These are phyloP conservation scores for Leishmania braziliensis DNA, from an alignment of 208 protist genomes.

Conservation along the genomic window DNA sequence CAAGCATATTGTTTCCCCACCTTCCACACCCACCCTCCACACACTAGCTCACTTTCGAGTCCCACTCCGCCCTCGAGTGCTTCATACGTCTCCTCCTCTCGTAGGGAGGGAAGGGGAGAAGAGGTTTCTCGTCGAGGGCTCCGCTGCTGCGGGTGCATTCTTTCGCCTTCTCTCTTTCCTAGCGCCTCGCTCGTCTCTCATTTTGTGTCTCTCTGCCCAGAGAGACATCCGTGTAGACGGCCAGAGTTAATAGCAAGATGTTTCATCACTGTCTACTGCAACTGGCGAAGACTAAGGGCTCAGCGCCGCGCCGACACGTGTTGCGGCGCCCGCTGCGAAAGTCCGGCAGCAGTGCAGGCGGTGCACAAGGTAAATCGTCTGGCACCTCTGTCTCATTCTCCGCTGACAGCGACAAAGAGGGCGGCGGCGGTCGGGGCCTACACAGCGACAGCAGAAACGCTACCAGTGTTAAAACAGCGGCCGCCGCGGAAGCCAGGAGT, in stretches of 20 bases:
- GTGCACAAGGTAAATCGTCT: not conserved
- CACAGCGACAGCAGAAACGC: not conserved
- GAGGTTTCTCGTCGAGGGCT: not conserved
- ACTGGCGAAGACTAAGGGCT: constrained; percentile 19
- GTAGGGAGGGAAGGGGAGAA: not conserved
- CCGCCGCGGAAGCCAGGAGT: not conserved
- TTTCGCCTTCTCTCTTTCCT: not conserved
- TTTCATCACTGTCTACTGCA: constrained; percentile 16
- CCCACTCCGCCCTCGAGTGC: not conserved
- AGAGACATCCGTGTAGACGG: not conserved
- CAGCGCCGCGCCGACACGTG: constrained; percentile 20
- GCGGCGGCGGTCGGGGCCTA: not conserved
- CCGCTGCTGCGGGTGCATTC: not conserved
- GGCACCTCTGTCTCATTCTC: not conserved
- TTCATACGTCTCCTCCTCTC: not conserved
- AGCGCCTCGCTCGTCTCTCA: not conserved
- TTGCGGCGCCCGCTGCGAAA: constrained; percentile 25
- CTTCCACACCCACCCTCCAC: not conserved
- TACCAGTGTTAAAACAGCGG: not conserved
- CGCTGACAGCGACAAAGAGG: not conserved
- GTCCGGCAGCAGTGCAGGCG: constrained; percentile 8
- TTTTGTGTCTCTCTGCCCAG: not conserved
- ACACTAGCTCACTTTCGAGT: not conserved
- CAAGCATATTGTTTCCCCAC: not conserved
- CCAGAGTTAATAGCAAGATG: not conserved